Conservation (phyloP, 805 yeast genomes). For the Candida mattraensis region DNA sequence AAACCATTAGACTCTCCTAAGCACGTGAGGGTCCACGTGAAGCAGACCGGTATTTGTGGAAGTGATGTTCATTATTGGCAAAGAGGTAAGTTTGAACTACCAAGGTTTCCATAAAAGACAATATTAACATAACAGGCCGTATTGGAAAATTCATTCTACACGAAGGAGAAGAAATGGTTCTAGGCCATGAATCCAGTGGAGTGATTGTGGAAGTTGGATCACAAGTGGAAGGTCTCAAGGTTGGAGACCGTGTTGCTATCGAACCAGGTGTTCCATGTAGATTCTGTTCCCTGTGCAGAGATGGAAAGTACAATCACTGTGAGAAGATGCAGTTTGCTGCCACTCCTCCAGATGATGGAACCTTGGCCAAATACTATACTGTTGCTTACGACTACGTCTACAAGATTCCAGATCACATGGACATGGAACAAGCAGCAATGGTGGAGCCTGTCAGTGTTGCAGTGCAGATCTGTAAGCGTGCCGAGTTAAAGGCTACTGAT, state of each 20-base stretch:
- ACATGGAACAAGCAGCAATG: constrained; percentile 82
- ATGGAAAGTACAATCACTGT: constrained; percentile 79
- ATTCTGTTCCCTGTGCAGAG: constrained; percentile 67
- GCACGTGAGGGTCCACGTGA: constrained; percentile 70
- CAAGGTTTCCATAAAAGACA: too few relatives aligned
- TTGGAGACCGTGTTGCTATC: constrained; percentile 84
- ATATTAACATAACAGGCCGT: too few relatives aligned
- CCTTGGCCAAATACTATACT: constrained; percentile 68
- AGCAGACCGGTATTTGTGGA: constrained; percentile 87
- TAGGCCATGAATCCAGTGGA: constrained; percentile 89
- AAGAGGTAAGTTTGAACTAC: too few relatives aligned
- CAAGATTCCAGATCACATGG: constrained; percentile 74
- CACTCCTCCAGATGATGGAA: constrained; percentile 84
- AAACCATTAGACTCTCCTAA: constrained; percentile 61
- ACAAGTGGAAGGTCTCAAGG: constrained; percentile 59
- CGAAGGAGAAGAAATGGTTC: constrained; percentile 51
- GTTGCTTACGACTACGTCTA: constrained; percentile 84
- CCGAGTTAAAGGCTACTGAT: constrained; percentile 61
- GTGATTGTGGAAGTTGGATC: constrained; percentile 68
- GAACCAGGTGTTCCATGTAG: constrained; percentile 90
- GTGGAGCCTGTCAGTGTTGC: constrained; percentile 87
- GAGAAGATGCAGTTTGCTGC: constrained; percentile 92
- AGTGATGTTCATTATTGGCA: constrained; percentile 81
- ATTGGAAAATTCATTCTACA: constrained; percentile 18
- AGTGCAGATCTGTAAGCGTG: constrained; percentile 74